Percentiles rank a stretch among this genome's conserved stretches.
phyloP scores from a whole-genome alignment of 371 early-diverging fungal genomes.

The Actinomortierella wolfii region DNA sequence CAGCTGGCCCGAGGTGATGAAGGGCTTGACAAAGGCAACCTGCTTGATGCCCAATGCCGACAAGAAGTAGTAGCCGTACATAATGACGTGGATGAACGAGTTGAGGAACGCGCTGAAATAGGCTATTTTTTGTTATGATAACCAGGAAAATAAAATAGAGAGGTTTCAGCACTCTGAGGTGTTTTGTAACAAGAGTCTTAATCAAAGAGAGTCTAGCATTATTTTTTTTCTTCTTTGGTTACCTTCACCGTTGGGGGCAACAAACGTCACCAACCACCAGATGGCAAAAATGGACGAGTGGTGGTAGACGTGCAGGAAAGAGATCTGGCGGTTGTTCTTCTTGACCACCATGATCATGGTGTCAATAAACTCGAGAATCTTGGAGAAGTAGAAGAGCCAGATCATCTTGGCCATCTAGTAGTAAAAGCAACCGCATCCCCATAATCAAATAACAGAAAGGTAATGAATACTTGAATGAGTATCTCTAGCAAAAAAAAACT shows the following conservation, averaged over 20 bases:
- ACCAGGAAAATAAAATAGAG: background rate
- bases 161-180: background rate
- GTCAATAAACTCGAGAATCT: slow-evolving; percentile 65
- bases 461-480: background rate
- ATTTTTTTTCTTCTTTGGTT: background rate
- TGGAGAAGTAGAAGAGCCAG: slow-evolving; percentile 65
- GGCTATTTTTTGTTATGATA: too few species aligned
- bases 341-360: slow-evolving; percentile 71
- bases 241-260: slow-evolving; percentile 65
- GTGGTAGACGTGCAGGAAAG: slow-evolving; percentile 73
- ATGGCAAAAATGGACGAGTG: slow-evolving; percentile 64
- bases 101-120: slow-evolving; percentile 66
- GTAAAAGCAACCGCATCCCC: too few species aligned
- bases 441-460: background rate
- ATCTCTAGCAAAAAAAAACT: background rate
- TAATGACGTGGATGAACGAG: slow-evolving; percentile 67
- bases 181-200: background rate
- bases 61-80: slow-evolving; percentile 67
- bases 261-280: slow-evolving; percentile 63
- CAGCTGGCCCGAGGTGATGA: slow-evolving; percentile 66
- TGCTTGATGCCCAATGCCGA: slow-evolving; percentile 50
- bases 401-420: slow-evolving; percentile 56
- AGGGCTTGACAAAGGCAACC: slow-evolving; percentile 60
- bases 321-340: slow-evolving; percentile 68
- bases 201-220: background rate